A percentile compares a stretch with the other conserved stretches of the same genome.
phyloP scores from a whole-genome alignment of 306 rosid species.

The Datisca glomerata region DNA sequence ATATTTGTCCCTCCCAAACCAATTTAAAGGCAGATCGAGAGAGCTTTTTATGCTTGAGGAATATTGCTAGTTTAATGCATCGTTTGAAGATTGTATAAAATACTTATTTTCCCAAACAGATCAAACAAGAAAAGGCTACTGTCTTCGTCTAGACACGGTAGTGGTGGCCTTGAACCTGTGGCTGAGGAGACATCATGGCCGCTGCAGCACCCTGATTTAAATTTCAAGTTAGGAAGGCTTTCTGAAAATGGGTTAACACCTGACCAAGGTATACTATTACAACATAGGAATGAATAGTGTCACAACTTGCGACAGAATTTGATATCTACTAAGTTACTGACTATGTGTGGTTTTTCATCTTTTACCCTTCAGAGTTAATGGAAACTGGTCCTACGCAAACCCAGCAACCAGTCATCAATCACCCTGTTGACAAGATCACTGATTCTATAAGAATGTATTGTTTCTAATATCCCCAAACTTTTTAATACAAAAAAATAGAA shows the following conservation, averaged over 20 bases:
- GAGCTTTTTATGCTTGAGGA: neutral
- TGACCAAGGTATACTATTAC: conserved; percentile 66
- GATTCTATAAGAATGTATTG: conserved; percentile 51
- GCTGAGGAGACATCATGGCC: conserved; percentile 31
- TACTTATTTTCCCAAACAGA: conserved; percentile 25
- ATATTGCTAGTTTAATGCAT: neutral
- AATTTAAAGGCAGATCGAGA: neutral
- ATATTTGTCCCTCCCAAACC: neutral
- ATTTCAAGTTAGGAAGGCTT: conserved; percentile 35
- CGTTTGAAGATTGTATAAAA: neutral
- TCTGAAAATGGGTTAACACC: conserved; percentile 35
- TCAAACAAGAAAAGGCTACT: conserved; percentile 31
- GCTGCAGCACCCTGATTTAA: conserved; percentile 21
- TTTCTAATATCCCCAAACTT: neutral
- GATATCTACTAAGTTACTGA: too few relatives aligned
- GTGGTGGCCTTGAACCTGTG: conserved; percentile 49
- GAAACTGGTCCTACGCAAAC: conserved; percentile 82
- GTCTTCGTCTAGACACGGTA: conserved; percentile 50
- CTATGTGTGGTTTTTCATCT: conserved; percentile 9
- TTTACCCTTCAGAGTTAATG: conserved; percentile 55
- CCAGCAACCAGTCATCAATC: conserved; percentile 27
- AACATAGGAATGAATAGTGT: too few relatives aligned
- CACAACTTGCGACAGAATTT: too few relatives aligned
- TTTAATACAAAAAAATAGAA: too few relatives aligned
- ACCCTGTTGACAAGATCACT: conserved; percentile 41